phyloP scores from a whole-genome alignment of 768 basidiomycete species.

The Kwoniella shandongensis region DNA sequence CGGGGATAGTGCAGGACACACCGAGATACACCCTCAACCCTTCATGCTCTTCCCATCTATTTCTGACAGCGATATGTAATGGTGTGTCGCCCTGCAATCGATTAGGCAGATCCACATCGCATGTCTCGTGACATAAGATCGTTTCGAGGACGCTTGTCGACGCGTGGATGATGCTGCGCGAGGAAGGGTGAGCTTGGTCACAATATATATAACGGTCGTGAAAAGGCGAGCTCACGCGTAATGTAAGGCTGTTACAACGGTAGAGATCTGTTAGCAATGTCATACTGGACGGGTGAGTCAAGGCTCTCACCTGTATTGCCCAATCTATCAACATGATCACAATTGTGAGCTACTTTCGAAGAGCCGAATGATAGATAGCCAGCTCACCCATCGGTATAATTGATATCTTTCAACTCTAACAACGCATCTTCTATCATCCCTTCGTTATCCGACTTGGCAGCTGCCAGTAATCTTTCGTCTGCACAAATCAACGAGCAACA shows the following conservation, averaged over 20 bases:
- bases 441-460: constrained; percentile 71
- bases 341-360: constrained; percentile 11
- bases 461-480: constrained; percentile 74
- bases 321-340: constrained; percentile 52
- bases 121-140: constrained; percentile 69
- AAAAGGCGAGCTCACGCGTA: constrained; percentile 63
- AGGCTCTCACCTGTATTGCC: constrained; percentile 70
- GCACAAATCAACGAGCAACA: constrained; percentile 1
- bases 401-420: constrained; percentile 63
- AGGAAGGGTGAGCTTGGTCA: neutral
- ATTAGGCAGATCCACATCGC: constrained; percentile 79
- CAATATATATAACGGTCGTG: constrained; percentile 2
- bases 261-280: neutral
- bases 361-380: constrained; percentile 12
- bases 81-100: constrained; percentile 70
- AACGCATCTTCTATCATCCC: constrained; percentile 67
- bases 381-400: constrained; percentile 73
- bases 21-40: constrained; percentile 63
- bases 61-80: constrained; percentile 66
- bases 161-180: constrained; percentile 58
- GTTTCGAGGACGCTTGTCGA: constrained; percentile 68
- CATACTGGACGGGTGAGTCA: neutral
- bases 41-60: constrained; percentile 59
- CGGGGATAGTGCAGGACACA: constrained; percentile 51
- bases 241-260: constrained; percentile 61